These are phyloP conservation scores for Aspergillus sclerotioniger DNA, from an alignment of 495 filamentous ascomycete species.

Conservation along the genomic window DNA sequence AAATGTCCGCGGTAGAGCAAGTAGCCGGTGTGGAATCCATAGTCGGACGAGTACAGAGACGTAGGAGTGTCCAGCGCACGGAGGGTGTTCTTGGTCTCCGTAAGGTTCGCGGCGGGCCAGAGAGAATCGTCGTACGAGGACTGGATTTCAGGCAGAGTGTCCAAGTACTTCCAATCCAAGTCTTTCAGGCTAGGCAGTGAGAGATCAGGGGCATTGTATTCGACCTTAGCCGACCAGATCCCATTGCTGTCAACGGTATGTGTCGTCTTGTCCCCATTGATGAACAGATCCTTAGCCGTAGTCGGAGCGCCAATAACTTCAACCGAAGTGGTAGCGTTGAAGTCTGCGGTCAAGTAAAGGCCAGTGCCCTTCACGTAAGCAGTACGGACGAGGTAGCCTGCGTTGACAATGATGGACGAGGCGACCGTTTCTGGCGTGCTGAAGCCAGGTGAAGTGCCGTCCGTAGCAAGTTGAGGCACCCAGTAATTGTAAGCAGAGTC, in stretches of 20 bases:
- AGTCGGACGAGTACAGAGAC: conserved; percentile 68
- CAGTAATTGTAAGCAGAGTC: conserved; percentile 77
- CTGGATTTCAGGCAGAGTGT: conserved; percentile 69
- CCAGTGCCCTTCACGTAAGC: conserved; percentile 50
- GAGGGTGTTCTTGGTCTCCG: conserved; percentile 56
- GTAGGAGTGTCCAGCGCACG: conserved; percentile 57
- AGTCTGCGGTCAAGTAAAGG: conserved; percentile 64
- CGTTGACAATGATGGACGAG: conserved; percentile 63
- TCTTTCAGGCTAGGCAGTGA: conserved; percentile 52
- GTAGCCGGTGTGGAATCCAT: conserved; percentile 69
- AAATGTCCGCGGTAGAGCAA: conserved; percentile 74
- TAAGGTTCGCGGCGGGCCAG: conserved; percentile 59
- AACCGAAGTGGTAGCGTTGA: conserved; percentile 65
- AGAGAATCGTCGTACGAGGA: conserved; percentile 62
- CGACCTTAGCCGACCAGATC: conserved; percentile 51
- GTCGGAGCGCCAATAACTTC: conserved; percentile 63
- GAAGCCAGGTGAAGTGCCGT: conserved; percentile 33
- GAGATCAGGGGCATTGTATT: conserved; percentile 52
- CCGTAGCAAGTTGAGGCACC: conserved; percentile 53
- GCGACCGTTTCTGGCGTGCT: conserved; percentile 38
- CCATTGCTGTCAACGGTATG: conserved; percentile 47
- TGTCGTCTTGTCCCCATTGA: conserved; percentile 53
- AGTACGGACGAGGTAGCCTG: conserved; percentile 71
- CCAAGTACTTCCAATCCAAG: conserved; percentile 66
- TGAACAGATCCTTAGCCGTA: conserved; percentile 48